phyloP scores from a whole-genome alignment of 2,329 filamentous ascomycete genomes.

The Cordyceps cateniannulata region DNA sequence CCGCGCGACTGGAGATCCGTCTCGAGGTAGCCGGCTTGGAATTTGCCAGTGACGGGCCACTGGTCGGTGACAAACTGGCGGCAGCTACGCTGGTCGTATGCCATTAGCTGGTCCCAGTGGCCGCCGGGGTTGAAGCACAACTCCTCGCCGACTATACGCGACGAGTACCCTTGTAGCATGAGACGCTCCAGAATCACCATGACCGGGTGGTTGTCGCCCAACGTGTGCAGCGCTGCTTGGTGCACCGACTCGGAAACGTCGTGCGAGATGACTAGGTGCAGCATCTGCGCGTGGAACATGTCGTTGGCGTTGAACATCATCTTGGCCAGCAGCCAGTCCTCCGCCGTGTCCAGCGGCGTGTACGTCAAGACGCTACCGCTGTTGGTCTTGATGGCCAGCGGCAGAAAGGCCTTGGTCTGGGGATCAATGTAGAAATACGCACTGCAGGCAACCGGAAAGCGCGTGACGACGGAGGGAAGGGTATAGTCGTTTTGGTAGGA shows the following conservation, averaged over 20 bases:
- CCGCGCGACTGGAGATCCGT: constrained; percentile 32
- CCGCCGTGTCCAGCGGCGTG: constrained; percentile 35
- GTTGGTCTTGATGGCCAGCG: constrained; percentile 43
- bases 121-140: constrained; percentile 23
- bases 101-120: constrained; percentile 27
- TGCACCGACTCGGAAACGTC: constrained; percentile 36
- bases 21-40: constrained; percentile 33
- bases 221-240: constrained; percentile 37
- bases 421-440: constrained; percentile 41
- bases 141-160: constrained; percentile 17
- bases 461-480: constrained; percentile 17
- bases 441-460: constrained; percentile 35
- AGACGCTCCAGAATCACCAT: constrained; percentile 28
- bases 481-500: constrained; percentile 25
- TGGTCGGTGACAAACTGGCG: constrained; percentile 22
- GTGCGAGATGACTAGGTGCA: constrained; percentile 38
- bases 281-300: constrained; percentile 37
- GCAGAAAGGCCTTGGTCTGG: constrained; percentile 36
- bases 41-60: constrained; percentile 25
- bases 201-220: constrained; percentile 40
- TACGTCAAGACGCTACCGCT: constrained; percentile 31
- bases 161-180: constrained; percentile 23
- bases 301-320: constrained; percentile 43
- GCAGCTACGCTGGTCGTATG: constrained; percentile 23
- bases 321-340: constrained; percentile 47